These are phyloP conservation scores for Clonostachys solani DNA, from an alignment of 2,329 filamentous ascomycete species.

Conservation along the genomic window DNA sequence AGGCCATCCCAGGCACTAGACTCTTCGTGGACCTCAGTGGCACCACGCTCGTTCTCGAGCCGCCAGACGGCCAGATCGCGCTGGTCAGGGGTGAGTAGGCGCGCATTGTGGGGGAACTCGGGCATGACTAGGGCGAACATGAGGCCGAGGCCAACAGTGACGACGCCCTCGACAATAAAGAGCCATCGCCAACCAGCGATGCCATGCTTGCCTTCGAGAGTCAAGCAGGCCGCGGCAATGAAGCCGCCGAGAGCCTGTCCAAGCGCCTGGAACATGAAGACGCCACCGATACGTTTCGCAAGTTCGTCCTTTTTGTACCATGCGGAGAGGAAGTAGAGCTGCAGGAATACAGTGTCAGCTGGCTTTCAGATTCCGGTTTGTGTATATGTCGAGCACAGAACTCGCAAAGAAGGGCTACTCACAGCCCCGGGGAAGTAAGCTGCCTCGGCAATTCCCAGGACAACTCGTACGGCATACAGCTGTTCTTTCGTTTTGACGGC, in stretches of 20 bases:
- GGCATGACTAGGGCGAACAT: conserved; percentile 57
- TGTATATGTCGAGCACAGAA: background rate
- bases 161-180: conserved; percentile 60
- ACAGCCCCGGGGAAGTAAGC: conserved; percentile 33
- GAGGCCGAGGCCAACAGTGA: conserved; percentile 57
- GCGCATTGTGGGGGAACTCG: conserved; percentile 34
- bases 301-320: conserved; percentile 71
- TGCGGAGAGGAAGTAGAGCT: conserved; percentile 56
- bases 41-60: conserved; percentile 59
- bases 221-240: conserved; percentile 41
- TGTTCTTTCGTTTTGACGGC: conserved; percentile 20
- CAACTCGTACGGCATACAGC: conserved; percentile 27
- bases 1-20: conserved; percentile 52
- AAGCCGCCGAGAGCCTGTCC: conserved; percentile 69
- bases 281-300: conserved; percentile 57
- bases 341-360: conserved; percentile 31
- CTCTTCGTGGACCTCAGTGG: conserved; percentile 57
- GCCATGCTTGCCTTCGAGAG: conserved; percentile 15
- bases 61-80: conserved; percentile 56
- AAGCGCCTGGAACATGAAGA: conserved; percentile 65
- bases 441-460: conserved; percentile 28
- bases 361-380: background rate
- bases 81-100: conserved; percentile 36
- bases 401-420: background rate
- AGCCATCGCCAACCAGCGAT: conserved; percentile 59